Base-by-base conservation (phyloP, 805 yeast species). In the Ogataea chonburiensis region DNA sequence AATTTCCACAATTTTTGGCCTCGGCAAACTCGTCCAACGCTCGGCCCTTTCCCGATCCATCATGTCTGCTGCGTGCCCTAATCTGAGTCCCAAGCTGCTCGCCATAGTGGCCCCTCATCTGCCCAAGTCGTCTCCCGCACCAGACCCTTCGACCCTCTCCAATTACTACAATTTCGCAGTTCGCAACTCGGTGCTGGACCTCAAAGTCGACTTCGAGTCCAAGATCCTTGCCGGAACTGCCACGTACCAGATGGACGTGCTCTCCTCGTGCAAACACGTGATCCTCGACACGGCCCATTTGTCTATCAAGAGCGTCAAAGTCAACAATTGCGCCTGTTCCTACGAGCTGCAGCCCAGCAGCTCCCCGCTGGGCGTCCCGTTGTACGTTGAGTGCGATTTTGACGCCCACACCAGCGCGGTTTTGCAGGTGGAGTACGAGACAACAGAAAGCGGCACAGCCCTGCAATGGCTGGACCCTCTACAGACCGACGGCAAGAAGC, bases 401-500 rank as follows among this genome's bases (percentile, higher is more conserved):
- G 35, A 37, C 5, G 34, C 36, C 5, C 26, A 21, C n/a, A 31
- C 49, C 7, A 28, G 38, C 3, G 21, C 64, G 16, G 42, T 51
- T 6, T 47, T 80, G 19, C 48, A 52, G 19, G 58, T 86, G 18
- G 63, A 59, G n/a, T 88, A 79, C 49, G 65, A 70, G 40, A 87
- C 96, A 24, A 87, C 96, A 2, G 63, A 66, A 5, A 59, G 75
- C 15, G 82, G 94, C 54, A 85, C 95, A 1, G 96, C 96, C 3
- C 66, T 87, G 42, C 96, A 88, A 60, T 88, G 93, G 79, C 65
- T 88, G 35, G 75, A 74, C n/a, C 77, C 80, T 22, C 77, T 70
- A 35, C 84, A 80, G 49, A 83, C 95, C 7, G 79, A 79, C 31
- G 94, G 89, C 12, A 75, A 79, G 43, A 73, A 71, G 26, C 68